Percentiles rank a stretch among this genome's conserved stretches.
These are phyloP conservation scores for Cairneyella variabilis DNA, from an alignment of 495 filamentous ascomycete species.

Conservation along the genomic window DNA sequence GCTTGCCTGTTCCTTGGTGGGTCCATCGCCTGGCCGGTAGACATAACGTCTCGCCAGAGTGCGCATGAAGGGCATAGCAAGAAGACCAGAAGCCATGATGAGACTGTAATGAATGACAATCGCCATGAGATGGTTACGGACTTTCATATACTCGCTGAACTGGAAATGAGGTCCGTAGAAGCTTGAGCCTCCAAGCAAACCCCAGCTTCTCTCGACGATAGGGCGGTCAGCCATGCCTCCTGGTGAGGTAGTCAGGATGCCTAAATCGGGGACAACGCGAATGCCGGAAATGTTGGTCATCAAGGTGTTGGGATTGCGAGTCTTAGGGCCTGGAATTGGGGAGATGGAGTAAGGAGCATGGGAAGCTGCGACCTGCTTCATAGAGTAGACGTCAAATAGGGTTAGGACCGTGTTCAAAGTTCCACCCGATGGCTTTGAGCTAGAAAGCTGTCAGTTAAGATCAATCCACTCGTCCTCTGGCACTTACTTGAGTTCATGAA, in stretches of 20 bases:
- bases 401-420: constrained; percentile 63
- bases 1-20: constrained; percentile 48
- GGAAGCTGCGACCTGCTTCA: constrained; percentile 51
- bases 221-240: constrained; percentile 56
- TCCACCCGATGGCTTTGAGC: constrained; percentile 66
- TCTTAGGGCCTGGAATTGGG: constrained; percentile 45
- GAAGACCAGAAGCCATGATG: constrained; percentile 42
- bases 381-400: constrained; percentile 58
- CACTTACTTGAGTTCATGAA: constrained; percentile 59
- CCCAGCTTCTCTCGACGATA: constrained; percentile 74
- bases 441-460: constrained; percentile 23
- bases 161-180: constrained; percentile 72
- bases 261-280: constrained; percentile 58
- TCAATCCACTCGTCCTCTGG: too few relatives aligned
- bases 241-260: constrained; percentile 60
- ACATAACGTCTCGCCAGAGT: constrained; percentile 50
- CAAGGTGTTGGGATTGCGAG: constrained; percentile 28
- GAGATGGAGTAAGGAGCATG: constrained; percentile 62
- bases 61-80: constrained; percentile 53
- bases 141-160: constrained; percentile 64
- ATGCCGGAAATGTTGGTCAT: constrained; percentile 56
- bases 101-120: constrained; percentile 54
- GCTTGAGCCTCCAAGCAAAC: constrained; percentile 55
- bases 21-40: constrained; percentile 65
- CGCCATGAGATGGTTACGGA: constrained; percentile 56